Conservation (phyloP, 2,329 filamentous ascomycete species). For the Cordyceps pruinosa region DNA sequence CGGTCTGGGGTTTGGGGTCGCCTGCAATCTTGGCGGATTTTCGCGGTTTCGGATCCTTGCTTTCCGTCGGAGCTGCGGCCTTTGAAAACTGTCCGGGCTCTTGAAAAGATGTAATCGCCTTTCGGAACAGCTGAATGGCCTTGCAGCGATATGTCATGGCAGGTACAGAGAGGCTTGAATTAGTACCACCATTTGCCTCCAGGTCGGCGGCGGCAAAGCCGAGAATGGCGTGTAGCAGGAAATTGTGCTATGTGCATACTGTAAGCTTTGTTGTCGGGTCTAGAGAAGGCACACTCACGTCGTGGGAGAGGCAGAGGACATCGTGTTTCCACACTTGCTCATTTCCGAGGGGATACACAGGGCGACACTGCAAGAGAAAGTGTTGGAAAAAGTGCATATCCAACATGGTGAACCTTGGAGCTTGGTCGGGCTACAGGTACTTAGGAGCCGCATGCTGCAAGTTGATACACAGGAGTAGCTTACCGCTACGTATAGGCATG, state of each 20-base stretch:
- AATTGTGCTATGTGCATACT: not conserved
- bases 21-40: conserved; percentile 3
- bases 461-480: not conserved
- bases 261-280: not conserved
- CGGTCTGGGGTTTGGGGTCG: not conserved
- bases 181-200: not conserved
- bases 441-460: not conserved
- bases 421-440: not conserved
- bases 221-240: not conserved
- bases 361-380: not conserved
- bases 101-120: not conserved
- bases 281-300: not conserved
- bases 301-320: conserved; percentile 2
- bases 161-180: not conserved
- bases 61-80: not conserved
- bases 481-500: not conserved
- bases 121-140: conserved; percentile 3
- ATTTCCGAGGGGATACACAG: conserved; percentile 5
- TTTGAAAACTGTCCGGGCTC: not conserved
- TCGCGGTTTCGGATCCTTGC: not conserved
- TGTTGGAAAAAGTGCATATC: conserved; percentile 7
- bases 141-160: conserved; percentile 8
- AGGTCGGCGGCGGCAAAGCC: conserved; percentile 1
- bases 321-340: conserved; percentile 7
- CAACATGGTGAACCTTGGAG: not conserved